Conservation (phyloP, 2,329 filamentous ascomycete genomes). For the Lecanicillium sp. region DNA sequence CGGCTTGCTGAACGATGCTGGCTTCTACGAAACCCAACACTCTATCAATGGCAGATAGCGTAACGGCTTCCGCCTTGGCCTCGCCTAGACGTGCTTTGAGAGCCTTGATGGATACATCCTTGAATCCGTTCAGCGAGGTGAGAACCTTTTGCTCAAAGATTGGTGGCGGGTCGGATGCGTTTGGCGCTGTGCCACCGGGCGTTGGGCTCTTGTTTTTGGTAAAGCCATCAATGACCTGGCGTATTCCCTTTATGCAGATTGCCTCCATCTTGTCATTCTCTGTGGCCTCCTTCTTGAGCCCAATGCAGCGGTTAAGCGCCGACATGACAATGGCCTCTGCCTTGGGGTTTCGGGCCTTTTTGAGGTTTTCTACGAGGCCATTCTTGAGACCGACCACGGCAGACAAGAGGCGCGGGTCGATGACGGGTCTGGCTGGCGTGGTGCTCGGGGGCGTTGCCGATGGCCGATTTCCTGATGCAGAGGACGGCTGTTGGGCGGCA, state of each 20-base stretch:
- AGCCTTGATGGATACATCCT: constrained; percentile 33
- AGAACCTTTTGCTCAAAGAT: constrained; percentile 33
- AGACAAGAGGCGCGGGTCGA: constrained; percentile 34
- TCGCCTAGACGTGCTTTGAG: constrained; percentile 31
- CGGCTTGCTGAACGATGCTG: constrained; percentile 29
- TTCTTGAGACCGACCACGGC: constrained; percentile 38
- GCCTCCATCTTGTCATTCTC: constrained; percentile 38
- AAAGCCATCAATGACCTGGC: constrained; percentile 35
- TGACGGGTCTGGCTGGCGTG: constrained; percentile 25
- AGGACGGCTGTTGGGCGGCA: constrained; percentile 9
- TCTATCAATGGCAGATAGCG: constrained; percentile 42
- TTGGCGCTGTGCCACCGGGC: constrained; percentile 19
- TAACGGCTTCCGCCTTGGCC: constrained; percentile 34
- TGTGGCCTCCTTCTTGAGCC: constrained; percentile 34
- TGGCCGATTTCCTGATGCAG: constrained; percentile 14
- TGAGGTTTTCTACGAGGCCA: constrained; percentile 36
- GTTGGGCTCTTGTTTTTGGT: constrained; percentile 26
- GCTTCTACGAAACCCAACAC: constrained; percentile 38
- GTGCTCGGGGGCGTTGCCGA: constrained; percentile 17
- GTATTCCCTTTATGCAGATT: constrained; percentile 35
- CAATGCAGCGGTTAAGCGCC: constrained; percentile 42
- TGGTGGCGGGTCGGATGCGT: constrained; percentile 16
- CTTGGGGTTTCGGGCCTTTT: constrained; percentile 31
- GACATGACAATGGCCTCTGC: constrained; percentile 43
- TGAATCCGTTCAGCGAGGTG: constrained; percentile 34